Percentiles rank a stretch among this genome's conserved stretches.
Conservation (phyloP, 2,329 filamentous ascomycete genomes). For the Pseudocercospora ulei region DNA sequence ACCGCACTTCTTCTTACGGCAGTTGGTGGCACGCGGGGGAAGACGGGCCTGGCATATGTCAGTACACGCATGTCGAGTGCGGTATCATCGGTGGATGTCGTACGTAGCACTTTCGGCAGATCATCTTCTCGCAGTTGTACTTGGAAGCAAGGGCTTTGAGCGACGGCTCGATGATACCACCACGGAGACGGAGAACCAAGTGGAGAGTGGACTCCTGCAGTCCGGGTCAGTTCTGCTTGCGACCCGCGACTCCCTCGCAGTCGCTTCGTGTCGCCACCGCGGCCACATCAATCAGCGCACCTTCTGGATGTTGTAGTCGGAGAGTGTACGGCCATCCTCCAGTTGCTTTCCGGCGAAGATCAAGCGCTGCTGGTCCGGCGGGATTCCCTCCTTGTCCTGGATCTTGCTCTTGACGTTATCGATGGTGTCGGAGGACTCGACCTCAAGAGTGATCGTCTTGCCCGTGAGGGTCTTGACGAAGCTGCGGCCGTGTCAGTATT, state of each 20-base stretch:
- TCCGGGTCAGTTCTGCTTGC: conserved; percentile 16
- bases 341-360: conserved; percentile 99
- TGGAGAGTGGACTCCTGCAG: conserved; percentile 90
- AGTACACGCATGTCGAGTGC: conserved; percentile 23
- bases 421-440: conserved; percentile 97
- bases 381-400: conserved; percentile 98
- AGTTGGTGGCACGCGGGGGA: conserved; percentile 98
- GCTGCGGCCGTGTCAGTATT: conserved; percentile 46
- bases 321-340: conserved; percentile 92
- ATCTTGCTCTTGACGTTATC: conserved; percentile 99
- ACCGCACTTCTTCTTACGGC: conserved; percentile 99
- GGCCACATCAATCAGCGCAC: conserved; percentile 44
- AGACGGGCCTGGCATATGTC: conserved; percentile 55
- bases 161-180: conserved; percentile 98
- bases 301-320: conserved; percentile 99
- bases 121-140: conserved; percentile 99
- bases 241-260: conserved; percentile 1
- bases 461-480: conserved; percentile 99
- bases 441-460: conserved; percentile 99
- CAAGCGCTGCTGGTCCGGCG: conserved; percentile 94
- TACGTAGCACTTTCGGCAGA: conserved; percentile 99
- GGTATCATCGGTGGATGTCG: conserved; percentile 30
- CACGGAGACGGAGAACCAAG: conserved; percentile 95
- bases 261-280: background rate
- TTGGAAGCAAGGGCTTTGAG: conserved; percentile 97